Conservation (phyloP, 192 early-diverging fungal genomes). For the Gryganskiella cystojenkinii region DNA sequence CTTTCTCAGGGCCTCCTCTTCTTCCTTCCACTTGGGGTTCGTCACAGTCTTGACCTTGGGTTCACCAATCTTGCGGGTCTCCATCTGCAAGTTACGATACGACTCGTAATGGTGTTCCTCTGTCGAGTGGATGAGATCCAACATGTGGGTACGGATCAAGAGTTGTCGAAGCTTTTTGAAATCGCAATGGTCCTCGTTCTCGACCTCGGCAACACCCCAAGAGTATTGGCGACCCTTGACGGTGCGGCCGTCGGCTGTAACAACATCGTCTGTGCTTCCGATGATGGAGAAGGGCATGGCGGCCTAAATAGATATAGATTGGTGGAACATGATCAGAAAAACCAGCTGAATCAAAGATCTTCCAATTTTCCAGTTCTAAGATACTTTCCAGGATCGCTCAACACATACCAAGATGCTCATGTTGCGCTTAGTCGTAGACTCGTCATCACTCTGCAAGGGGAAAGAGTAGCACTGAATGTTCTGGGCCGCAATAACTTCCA, state of each 20-base stretch:
- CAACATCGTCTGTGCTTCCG: conserved; percentile 86
- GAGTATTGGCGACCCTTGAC: conserved; percentile 96
- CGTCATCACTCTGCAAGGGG: conserved; percentile 90
- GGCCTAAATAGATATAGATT: conserved; percentile 24
- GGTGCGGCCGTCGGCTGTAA: conserved; percentile 78
- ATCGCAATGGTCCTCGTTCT: conserved; percentile 98
- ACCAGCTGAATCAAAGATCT: neutral
- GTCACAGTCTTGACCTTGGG: conserved; percentile 80
- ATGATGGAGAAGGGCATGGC: conserved; percentile 97
- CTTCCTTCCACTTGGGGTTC: conserved; percentile 96
- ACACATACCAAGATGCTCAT: conserved; percentile 71
- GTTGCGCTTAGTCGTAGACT: conserved; percentile 76
- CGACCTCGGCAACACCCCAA: conserved; percentile 98
- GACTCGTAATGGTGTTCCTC: conserved; percentile 97
- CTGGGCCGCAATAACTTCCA: conserved; percentile 91
- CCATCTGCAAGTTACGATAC: conserved; percentile 89
- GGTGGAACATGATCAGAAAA: neutral
- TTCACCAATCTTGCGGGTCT: conserved; percentile 89
- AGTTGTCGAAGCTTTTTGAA: conserved; percentile 97
- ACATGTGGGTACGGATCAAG: conserved; percentile 97
- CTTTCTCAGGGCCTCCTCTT: conserved; percentile 93
- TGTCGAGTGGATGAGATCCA: conserved; percentile 93
- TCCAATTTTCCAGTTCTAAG: neutral
- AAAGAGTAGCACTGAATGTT: conserved; percentile 91
- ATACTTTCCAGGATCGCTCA: neutral